phyloP scores from a whole-genome alignment of 2,329 filamentous ascomycete genomes.

The Teratosphaeria nubilosa region DNA sequence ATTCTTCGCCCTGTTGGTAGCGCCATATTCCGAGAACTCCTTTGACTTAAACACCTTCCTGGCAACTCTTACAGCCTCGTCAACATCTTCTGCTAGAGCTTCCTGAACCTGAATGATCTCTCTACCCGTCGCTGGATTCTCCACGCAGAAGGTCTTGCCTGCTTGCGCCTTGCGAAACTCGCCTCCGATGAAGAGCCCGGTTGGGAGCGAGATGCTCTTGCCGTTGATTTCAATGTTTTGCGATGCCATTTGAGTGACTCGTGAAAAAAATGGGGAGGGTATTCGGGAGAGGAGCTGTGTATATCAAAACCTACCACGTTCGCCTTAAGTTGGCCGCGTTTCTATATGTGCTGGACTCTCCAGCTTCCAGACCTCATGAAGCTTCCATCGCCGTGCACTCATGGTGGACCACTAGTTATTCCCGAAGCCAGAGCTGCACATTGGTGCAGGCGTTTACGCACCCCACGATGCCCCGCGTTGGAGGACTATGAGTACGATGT shows the following conservation, averaged over 20 bases:
- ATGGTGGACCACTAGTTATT: neutral
- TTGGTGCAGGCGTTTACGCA: neutral
- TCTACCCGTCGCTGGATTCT: constrained; percentile 41
- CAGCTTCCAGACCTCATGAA: neutral
- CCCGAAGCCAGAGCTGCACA: neutral
- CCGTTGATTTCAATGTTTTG: constrained; percentile 43
- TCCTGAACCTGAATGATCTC: constrained; percentile 25
- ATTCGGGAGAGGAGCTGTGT: neutral
- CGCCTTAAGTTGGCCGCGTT: neutral
- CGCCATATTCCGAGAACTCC: constrained; percentile 60
- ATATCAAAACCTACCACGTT: neutral
- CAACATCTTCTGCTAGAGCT: constrained; percentile 45
- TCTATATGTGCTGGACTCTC: neutral
- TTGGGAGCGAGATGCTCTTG: constrained; percentile 55
- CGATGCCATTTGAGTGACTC: neutral
- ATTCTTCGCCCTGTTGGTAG: constrained; percentile 54
- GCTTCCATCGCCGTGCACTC: neutral
- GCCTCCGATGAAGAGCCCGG: constrained; percentile 69
- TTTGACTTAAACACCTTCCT: constrained; percentile 34
- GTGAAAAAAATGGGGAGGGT: neutral
- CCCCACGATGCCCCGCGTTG: neutral
- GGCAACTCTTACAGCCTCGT: constrained; percentile 43
- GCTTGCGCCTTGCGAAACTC: constrained; percentile 59
- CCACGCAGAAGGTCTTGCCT: constrained; percentile 51
- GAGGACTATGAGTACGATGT: neutral